These are phyloP conservation scores for Gardenia jasminoides DNA, from an alignment of 257 asterid genomes.

Conservation along the genomic window DNA sequence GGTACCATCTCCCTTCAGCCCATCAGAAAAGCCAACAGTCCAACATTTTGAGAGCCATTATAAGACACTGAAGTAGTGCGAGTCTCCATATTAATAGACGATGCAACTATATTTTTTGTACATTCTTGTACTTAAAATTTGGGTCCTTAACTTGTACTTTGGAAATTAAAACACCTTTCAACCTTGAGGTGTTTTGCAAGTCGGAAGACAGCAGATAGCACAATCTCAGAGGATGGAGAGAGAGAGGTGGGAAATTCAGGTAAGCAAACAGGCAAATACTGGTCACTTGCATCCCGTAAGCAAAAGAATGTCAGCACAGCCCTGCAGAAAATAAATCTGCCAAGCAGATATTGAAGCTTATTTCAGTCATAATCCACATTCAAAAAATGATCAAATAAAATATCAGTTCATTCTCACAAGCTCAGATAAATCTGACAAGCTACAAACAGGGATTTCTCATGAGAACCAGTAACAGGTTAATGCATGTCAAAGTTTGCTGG, in stretches of 20 bases:
- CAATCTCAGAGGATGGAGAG: slow-evolving; percentile 57
- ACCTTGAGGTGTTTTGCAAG: slow-evolving; percentile 69
- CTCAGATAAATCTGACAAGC: too few relatives aligned
- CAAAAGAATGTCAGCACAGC: slow-evolving; percentile 67
- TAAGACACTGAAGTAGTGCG: not conserved
- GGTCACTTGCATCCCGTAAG: slow-evolving; percentile 44
- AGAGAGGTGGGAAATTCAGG: slow-evolving; percentile 78
- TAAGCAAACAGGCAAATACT: slow-evolving; percentile 65
- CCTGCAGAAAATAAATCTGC: slow-evolving; percentile 93
- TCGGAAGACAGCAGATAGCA: slow-evolving; percentile 51
- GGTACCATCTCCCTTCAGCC: not conserved
- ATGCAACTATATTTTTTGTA: not conserved
- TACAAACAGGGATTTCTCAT: not conserved
- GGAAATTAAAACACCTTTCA: slow-evolving; percentile 53
- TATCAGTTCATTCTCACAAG: not conserved
- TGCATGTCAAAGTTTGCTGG: not conserved
- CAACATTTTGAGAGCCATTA: not conserved
- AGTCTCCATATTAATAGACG: not conserved
- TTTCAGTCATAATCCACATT: not conserved
- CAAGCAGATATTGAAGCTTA: slow-evolving; percentile 13
- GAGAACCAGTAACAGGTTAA: not conserved
- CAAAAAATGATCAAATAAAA: not conserved
- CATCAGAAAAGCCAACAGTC: slow-evolving; percentile 4
- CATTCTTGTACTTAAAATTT: not conserved
- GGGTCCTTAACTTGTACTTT: slow-evolving; percentile 18